Evolutionary conservation across 1,284 basidiomycete genomes (phyloP).

Genomic region (Tylopilus sp.): DNA sequence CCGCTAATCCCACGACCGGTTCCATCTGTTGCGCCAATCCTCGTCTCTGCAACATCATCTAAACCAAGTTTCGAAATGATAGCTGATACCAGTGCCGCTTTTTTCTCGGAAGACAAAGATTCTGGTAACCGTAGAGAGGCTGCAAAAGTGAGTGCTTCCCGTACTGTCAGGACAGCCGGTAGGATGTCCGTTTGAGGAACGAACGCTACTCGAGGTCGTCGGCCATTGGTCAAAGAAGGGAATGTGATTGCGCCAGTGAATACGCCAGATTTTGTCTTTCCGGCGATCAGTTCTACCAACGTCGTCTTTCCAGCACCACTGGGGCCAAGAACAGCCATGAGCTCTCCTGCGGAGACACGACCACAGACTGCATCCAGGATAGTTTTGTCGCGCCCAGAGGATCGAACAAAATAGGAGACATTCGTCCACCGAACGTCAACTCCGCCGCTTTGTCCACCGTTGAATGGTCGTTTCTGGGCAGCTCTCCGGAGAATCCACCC

Average conservation of each 20-base stretch:
- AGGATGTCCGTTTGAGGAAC: conserved; percentile 87
- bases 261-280: conserved; percentile 75
- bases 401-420: conserved; percentile 70
- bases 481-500: conserved; percentile 68
- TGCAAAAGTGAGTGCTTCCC: conserved; percentile 84
- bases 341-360: conserved; percentile 72
- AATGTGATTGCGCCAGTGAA: conserved; percentile 70
- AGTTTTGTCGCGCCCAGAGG: conserved; percentile 60
- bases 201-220: conserved; percentile 70
- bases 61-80: conserved; percentile 82
- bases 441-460: conserved; percentile 52
- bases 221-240: conserved; percentile 46
- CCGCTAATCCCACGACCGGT: conserved; percentile 80
- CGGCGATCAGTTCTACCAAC: conserved; percentile 82
- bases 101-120: conserved; percentile 68
- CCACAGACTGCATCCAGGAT: conserved; percentile 79
- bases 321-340: conserved; percentile 88
- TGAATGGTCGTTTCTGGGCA: conserved; percentile 57
- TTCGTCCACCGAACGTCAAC: conserved; percentile 73
- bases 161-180: conserved; percentile 79
- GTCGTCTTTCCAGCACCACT: conserved; percentile 89
- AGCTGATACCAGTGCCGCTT: conserved; percentile 69
- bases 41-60: conserved; percentile 67
- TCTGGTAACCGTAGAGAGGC: conserved; percentile 85
- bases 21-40: conserved; percentile 67